These are phyloP conservation scores for Yamadazyma endophytica DNA, from an alignment of 805 yeast species.

Conservation along the genomic window DNA sequence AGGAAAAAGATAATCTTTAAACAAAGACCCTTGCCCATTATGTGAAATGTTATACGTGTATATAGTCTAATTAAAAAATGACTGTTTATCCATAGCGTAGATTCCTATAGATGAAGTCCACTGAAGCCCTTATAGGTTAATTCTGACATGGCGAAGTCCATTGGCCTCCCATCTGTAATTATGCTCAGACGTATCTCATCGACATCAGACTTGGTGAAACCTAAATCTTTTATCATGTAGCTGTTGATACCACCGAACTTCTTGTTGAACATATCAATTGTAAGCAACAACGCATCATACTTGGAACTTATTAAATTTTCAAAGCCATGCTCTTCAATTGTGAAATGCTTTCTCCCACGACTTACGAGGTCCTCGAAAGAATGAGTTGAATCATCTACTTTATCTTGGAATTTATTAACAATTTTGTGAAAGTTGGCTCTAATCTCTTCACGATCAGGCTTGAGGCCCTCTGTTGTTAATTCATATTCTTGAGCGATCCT, in stretches of 20 bases:
- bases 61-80: no score
- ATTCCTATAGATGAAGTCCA: neutral
- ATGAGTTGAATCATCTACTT: slow-evolving; percentile 17
- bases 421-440: slow-evolving; percentile 29
- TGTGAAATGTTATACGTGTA: slow-evolving; percentile 35
- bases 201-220: slow-evolving; percentile 44
- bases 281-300: slow-evolving; percentile 65
- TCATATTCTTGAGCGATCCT: slow-evolving; percentile 74
- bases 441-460: slow-evolving; percentile 43
- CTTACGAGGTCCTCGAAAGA: slow-evolving; percentile 21
- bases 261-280: slow-evolving; percentile 49
- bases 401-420: slow-evolving; percentile 24
- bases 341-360: slow-evolving; percentile 40
- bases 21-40: slow-evolving; percentile 72
- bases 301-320: slow-evolving; percentile 57
- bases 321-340: slow-evolving; percentile 49
- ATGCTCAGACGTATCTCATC: slow-evolving; percentile 3
- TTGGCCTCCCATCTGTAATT: neutral
- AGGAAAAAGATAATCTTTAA: slow-evolving; percentile 56
- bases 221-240: slow-evolving; percentile 44
- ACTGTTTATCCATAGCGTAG: neutral
- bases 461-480: slow-evolving; percentile 62
- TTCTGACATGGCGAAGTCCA: slow-evolving; percentile 1
- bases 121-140: no score
- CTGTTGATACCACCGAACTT: slow-evolving; percentile 52